Evolutionary conservation across 306 rosid species (phyloP).

Genomic region (Pterocarpus macrocarpus): DNA sequence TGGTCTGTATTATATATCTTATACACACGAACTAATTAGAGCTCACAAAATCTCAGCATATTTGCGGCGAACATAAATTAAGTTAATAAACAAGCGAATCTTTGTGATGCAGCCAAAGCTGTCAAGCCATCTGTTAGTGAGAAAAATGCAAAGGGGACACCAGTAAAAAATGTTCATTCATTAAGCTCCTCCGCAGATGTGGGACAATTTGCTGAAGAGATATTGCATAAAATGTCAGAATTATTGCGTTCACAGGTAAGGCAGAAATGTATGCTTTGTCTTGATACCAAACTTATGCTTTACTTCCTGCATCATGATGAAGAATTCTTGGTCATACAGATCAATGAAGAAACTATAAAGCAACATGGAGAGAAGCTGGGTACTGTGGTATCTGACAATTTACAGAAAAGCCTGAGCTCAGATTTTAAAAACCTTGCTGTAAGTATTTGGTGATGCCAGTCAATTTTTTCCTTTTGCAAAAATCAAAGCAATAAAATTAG

Average conservation of each 20-base stretch:
- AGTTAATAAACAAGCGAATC: slow-evolving; percentile 13
- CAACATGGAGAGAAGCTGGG: slow-evolving; percentile 75
- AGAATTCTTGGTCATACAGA: slow-evolving; percentile 55
- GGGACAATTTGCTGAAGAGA: slow-evolving; percentile 76
- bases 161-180: slow-evolving; percentile 48
- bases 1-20: slow-evolving; percentile 12
- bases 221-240: slow-evolving; percentile 75
- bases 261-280: slow-evolving; percentile 16
- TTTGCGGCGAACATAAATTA: slow-evolving; percentile 15
- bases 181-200: slow-evolving; percentile 64
- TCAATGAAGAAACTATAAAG: slow-evolving; percentile 67
- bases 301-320: slow-evolving; percentile 32
- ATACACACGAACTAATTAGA: background rate
- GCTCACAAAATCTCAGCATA: background rate
- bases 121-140: slow-evolving; percentile 55
- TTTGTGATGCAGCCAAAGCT: slow-evolving; percentile 58
- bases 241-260: slow-evolving; percentile 81
- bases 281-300: slow-evolving; percentile 8
- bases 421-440: slow-evolving; percentile 83
- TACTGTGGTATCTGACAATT: slow-evolving; percentile 62
- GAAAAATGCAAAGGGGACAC: slow-evolving; percentile 62
- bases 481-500: slow-evolving; percentile 9
- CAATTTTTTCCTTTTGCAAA: background rate
- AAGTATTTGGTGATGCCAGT: slow-evolving; percentile 55
- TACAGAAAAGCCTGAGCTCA: slow-evolving; percentile 66